These are phyloP conservation scores for Cordyceps militaris DNA, from an alignment of 2,329 filamentous ascomycete genomes.

Conservation along the genomic window DNA sequence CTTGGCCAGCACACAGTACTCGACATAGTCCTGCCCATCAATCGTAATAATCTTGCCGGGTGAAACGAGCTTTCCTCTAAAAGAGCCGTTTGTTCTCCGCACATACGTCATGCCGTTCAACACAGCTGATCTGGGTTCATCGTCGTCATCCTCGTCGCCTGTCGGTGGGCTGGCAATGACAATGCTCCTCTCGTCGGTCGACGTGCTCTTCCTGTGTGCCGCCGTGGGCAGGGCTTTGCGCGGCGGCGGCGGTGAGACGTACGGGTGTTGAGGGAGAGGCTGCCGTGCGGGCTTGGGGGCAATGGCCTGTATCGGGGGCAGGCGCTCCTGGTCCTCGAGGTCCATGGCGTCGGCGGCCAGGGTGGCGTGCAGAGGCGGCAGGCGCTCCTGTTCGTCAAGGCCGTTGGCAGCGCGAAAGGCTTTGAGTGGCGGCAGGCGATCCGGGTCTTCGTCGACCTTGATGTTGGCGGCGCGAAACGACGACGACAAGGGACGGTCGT, in stretches of 20 bases:
- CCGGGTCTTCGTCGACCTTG: not conserved
- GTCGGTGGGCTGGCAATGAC: not conserved
- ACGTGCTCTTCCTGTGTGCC: not conserved
- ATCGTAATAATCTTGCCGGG: slow-evolving; percentile 13
- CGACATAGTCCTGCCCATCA: slow-evolving; percentile 12
- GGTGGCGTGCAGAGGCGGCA: slow-evolving; percentile 7
- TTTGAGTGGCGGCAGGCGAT: slow-evolving; percentile 10
- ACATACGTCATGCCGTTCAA: slow-evolving; percentile 7
- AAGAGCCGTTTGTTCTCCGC: slow-evolving; percentile 6
- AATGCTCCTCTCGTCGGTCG: not conserved
- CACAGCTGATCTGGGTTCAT: not conserved
- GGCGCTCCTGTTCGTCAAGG: not conserved
- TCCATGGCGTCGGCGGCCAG: slow-evolving; percentile 7
- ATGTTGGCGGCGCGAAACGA: slow-evolving; percentile 6
- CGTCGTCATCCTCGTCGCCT: slow-evolving; percentile 1
- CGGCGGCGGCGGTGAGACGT: not conserved
- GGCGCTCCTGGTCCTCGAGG: slow-evolving; percentile 7
- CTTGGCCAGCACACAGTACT: slow-evolving; percentile 12
- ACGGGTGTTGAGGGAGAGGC: slow-evolving; percentile 1
- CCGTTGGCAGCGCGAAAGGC: not conserved
- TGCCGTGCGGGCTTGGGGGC: not conserved
- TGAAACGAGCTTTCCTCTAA: slow-evolving; percentile 9
- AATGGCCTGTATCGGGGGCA: slow-evolving; percentile 3
- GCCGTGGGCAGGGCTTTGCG: slow-evolving; percentile 4
- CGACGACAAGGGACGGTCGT: not conserved